Conservation (phyloP, 345 rosid genomes). For the Aegle marmelos region DNA sequence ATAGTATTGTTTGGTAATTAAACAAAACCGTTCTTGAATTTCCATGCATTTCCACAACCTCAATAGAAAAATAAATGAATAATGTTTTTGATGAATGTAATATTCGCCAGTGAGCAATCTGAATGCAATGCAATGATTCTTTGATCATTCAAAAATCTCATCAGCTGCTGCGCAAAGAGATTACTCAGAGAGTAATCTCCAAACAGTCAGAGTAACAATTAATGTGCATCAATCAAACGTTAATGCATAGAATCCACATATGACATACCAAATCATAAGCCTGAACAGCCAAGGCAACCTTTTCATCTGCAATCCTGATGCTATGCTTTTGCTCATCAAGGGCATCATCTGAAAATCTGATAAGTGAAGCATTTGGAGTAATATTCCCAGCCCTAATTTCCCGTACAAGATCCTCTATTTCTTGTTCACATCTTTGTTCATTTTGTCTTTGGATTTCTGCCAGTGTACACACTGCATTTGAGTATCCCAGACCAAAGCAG, state of each 20-base stretch:
- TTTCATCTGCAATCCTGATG: constrained; percentile 92
- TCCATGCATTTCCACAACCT: background rate
- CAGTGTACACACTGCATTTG: background rate
- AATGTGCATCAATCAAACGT: background rate
- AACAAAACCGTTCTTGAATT: background rate
- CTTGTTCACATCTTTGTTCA: constrained; percentile 82
- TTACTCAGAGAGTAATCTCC: background rate
- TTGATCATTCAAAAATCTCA: background rate
- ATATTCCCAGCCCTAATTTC: constrained; percentile 57
- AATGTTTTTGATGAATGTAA: background rate
- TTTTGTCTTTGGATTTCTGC: constrained; percentile 78
- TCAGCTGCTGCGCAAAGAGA: background rate
- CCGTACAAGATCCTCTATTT: constrained; percentile 74
- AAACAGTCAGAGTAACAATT: background rate
- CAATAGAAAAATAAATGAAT: background rate
- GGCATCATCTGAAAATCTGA: constrained; percentile 80
- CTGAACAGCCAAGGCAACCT: constrained; percentile 83
- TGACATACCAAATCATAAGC: constrained; percentile 84
- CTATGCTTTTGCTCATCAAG: constrained; percentile 96
- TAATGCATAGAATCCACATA: background rate
- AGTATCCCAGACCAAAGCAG: background rate
- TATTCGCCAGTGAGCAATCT: background rate
- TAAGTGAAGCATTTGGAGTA: constrained; percentile 45
- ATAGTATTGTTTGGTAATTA: background rate
- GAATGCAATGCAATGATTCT: background rate